Conservation (phyloP, 306 rosid species). For the Vicia villosa region DNA sequence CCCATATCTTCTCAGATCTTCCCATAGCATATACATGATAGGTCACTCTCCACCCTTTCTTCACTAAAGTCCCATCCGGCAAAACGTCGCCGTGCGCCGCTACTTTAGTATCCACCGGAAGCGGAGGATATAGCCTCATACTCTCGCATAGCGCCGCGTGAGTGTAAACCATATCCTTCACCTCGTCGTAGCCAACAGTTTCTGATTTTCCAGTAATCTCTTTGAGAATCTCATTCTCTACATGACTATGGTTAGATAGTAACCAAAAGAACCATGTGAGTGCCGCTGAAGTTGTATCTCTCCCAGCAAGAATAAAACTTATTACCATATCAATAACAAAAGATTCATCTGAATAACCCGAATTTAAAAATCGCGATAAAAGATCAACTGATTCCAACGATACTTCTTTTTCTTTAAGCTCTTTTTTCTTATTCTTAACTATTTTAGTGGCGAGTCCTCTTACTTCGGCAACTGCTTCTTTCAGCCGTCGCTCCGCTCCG, state of each 20-base stretch:
- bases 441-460: constrained; percentile 50
- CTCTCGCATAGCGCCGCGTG: constrained; percentile 75
- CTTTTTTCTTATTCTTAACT: constrained; percentile 48
- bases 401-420: constrained; percentile 33
- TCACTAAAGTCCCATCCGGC: constrained; percentile 65
- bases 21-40: constrained; percentile 71
- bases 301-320: constrained; percentile 65
- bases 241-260: constrained; percentile 40
- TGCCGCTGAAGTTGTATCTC: constrained; percentile 62
- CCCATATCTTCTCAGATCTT: constrained; percentile 66
- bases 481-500: constrained; percentile 51
- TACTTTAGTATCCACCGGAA: constrained; percentile 48
- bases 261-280: constrained; percentile 83
- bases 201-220: constrained; percentile 40
- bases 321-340: constrained; percentile 58
- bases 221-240: constrained; percentile 41
- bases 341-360: constrained; percentile 55
- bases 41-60: constrained; percentile 56
- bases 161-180: constrained; percentile 60
- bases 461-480: constrained; percentile 38
- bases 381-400: constrained; percentile 45
- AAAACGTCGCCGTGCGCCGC: constrained; percentile 50
- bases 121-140: constrained; percentile 75
- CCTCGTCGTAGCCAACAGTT: constrained; percentile 41
- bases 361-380: constrained; percentile 53